Base-by-base conservation (phyloP, 2,329 filamentous ascomycete species). In the Trichoderma polysporum region DNA sequence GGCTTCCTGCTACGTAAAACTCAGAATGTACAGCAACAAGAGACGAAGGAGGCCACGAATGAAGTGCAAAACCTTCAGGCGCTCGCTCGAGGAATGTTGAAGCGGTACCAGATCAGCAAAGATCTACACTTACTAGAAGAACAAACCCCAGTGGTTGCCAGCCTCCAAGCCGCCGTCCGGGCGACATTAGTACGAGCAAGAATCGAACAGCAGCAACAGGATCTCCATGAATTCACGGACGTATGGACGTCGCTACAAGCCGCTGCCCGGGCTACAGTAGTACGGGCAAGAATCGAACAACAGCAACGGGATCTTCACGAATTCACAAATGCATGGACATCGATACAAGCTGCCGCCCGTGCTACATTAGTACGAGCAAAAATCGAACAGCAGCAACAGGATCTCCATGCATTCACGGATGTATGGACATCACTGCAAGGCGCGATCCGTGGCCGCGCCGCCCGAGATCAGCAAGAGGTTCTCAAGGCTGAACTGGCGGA, bases 141-240 rank as follows among this genome's bases (percentile, higher is more conserved):
- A 66, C 78, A 88, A 72, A 80, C 82, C 69, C 76, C 76, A 50
- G 80, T 82, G 39, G 82, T 88, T 68, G 81, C 81, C 60, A 78
- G 81, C 62, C 77, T 93, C 67, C 91, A 94, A 79, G 87, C 90
- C 72, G 85, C 86, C 68, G 83, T 86, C 39, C 85, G 90, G 77
- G 91, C 88, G 63, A 80, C 86, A 79, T 79, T 88, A 74, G 84
- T 81, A 68, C 85, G 88, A 77, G 79, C 80, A 68, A 82, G 87
- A 77, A 78, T 89, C 68, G 79, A 79, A 39, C 74, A 74, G 62
- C 81, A 89, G 72, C 79, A 79, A 68, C 80, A 86, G 69, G 80
- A 83, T 31, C 82, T 90, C 13, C 76, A 83, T 47, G 77, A 79
- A 31, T 85, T 85, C 66, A 76, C 77, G 8, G 80, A 83, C 1